Evolutionary conservation across 2,329 filamentous ascomycete genomes (phyloP).

Genomic region (Alternaria arbusti): DNA sequence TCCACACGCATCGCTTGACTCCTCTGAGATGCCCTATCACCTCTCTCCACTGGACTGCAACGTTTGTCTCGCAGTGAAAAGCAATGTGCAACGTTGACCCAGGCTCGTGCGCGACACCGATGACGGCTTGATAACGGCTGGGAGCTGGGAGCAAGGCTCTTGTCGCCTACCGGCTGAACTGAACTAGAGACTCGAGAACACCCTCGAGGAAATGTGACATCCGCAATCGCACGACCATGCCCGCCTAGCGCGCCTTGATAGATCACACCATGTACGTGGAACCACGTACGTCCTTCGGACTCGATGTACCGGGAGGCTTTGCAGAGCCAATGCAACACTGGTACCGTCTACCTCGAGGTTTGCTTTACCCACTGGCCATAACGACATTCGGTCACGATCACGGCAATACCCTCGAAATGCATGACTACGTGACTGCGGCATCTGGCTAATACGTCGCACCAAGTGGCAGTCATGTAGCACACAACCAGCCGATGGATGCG

Average conservation of each 20-base stretch:
- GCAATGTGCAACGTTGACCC: conserved; percentile 6
- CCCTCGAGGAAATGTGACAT: conserved; percentile 12
- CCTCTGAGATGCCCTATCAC: not conserved
- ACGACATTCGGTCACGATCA: not conserved
- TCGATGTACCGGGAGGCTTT: conserved; percentile 7
- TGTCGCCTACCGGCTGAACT: not conserved
- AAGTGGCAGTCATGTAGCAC: conserved; percentile 9
- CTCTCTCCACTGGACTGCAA: not conserved
- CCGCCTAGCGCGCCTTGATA: not conserved
- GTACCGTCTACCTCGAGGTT: conserved; percentile 2
- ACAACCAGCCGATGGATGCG: not conserved
- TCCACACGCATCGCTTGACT: not conserved
- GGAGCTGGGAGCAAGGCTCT: not conserved
- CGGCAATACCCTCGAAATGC: conserved; percentile 6
- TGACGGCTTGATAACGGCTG: not conserved
- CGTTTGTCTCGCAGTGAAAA: not conserved
- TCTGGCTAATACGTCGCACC: conserved; percentile 8
- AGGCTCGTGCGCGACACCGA: conserved; percentile 5
- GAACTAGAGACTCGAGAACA: conserved; percentile 5
- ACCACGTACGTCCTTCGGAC: conserved; percentile 3
- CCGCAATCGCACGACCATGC: conserved; percentile 3
- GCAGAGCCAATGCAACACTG: not conserved
- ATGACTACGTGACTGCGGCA: conserved; percentile 13
- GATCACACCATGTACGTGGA: conserved; percentile 2
- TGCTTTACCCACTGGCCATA: conserved; percentile 8